phyloP scores from a whole-genome alignment of 768 basidiomycete genomes.

The Boletus edulis region DNA sequence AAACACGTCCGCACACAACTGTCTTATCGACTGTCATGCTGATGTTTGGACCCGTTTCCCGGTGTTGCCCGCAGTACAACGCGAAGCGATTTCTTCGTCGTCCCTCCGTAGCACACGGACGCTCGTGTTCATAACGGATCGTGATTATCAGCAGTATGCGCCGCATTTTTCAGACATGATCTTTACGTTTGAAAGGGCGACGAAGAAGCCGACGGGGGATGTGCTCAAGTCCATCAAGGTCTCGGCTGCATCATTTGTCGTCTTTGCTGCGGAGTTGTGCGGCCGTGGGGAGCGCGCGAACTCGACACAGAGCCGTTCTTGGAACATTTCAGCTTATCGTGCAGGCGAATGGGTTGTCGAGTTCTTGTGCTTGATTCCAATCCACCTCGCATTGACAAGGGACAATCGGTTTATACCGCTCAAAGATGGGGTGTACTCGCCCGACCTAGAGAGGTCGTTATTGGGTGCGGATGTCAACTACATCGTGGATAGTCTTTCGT shows the following conservation, averaged over 20 bases:
- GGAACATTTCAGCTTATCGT: conserved; percentile 39
- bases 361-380: too few species aligned
- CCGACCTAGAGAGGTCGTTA: conserved; percentile 48
- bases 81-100: conserved; percentile 40
- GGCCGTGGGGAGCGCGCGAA: background rate
- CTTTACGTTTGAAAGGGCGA: conserved; percentile 44
- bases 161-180: conserved; percentile 48
- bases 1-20: conserved; percentile 40
- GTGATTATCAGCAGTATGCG: conserved; percentile 33
- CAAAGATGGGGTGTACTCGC: conserved; percentile 54
- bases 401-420: conserved; percentile 46
- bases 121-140: conserved; percentile 45
- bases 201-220: conserved; percentile 51
- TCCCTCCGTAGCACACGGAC: conserved; percentile 31
- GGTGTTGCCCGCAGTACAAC: conserved; percentile 49
- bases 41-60: conserved; percentile 65
- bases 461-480: conserved; percentile 57
- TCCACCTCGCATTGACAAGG: too few species aligned
- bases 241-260: conserved; percentile 27
- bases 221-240: conserved; percentile 40
- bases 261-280: conserved; percentile 23
- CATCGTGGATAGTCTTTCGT: conserved; percentile 54
- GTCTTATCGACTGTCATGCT: conserved; percentile 50
- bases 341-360: background rate
- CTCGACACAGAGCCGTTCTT: conserved; percentile 3